These are phyloP conservation scores for Neltuma alba DNA, from an alignment of 306 rosid species.

Conservation along the genomic window DNA sequence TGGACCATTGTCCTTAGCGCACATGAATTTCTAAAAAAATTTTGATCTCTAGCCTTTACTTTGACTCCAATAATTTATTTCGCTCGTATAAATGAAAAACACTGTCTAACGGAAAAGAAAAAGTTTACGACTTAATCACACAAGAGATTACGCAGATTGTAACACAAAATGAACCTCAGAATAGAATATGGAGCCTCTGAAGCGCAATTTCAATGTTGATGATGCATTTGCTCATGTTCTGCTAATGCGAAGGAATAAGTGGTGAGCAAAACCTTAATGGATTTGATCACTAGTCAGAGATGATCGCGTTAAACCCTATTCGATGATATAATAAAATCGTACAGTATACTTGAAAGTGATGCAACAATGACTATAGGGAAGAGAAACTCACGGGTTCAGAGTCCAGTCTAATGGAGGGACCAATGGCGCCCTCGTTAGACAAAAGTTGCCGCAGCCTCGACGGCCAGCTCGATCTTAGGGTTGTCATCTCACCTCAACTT, in stretches of 20 bases:
- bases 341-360: neutral
- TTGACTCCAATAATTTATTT: constrained; percentile 8
- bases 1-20: neutral
- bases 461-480: constrained; percentile 84
- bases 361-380: constrained; percentile 4
- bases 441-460: constrained; percentile 86
- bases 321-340: neutral
- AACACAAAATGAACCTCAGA: neutral
- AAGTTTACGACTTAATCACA: neutral
- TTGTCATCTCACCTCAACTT: constrained; percentile 70
- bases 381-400: constrained; percentile 72
- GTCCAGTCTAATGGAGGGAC: constrained; percentile 75
- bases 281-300: constrained; percentile 17
- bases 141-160: neutral
- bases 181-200: neutral
- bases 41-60: constrained; percentile 6
- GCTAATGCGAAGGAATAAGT: neutral
- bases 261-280: constrained; percentile 23
- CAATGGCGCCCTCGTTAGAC: constrained; percentile 74
- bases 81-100: neutral
- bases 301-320: constrained; percentile 33
- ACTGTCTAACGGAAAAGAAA: no score
- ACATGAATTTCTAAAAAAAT: neutral
- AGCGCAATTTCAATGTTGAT: constrained; percentile 10
- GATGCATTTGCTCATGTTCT: neutral